phyloP scores from a whole-genome alignment of 169 alveolate genomes.

The Plasmodium gonderi region DNA sequence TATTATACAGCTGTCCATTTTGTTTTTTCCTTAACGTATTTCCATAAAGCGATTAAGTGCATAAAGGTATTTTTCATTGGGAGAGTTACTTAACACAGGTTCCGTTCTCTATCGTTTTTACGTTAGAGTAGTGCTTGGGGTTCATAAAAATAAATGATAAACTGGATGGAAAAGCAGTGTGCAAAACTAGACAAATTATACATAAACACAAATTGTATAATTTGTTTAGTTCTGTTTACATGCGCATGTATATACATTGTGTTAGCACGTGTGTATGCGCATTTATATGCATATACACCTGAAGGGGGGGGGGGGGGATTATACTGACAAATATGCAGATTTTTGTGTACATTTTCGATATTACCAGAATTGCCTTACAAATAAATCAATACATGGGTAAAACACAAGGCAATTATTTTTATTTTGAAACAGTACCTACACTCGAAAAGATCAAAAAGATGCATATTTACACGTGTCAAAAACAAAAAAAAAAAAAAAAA shows the following conservation, averaged over 20 bases:
- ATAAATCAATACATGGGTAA: too few species aligned
- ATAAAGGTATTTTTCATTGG: neutral
- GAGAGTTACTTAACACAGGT: neutral
- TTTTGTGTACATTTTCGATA: too few species aligned
- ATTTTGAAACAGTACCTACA: neutral
- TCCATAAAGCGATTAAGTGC: neutral
- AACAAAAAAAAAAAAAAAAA: too few species aligned
- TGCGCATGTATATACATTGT: neutral
- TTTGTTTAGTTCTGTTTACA: too few species aligned
- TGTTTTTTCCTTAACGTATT: neutral
- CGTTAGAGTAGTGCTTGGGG: neutral
- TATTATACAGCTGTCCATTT: neutral
- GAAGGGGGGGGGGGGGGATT: too few species aligned
- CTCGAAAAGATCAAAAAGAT: neutral
- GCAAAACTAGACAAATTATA: too few species aligned
- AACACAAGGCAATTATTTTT: too few species aligned
- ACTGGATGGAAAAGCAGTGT: neutral
- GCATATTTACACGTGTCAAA: neutral
- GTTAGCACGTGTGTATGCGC: neutral
- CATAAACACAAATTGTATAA: neutral
- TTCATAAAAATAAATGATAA: neutral
- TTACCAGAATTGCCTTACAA: too few species aligned
- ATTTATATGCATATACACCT: neutral
- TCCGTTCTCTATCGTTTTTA: too few species aligned
- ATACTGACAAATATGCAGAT: too few species aligned